These are phyloP conservation scores for Fusarium sp. DNA, from an alignment of 2,329 filamentous ascomycete species.

Conservation along the genomic window DNA sequence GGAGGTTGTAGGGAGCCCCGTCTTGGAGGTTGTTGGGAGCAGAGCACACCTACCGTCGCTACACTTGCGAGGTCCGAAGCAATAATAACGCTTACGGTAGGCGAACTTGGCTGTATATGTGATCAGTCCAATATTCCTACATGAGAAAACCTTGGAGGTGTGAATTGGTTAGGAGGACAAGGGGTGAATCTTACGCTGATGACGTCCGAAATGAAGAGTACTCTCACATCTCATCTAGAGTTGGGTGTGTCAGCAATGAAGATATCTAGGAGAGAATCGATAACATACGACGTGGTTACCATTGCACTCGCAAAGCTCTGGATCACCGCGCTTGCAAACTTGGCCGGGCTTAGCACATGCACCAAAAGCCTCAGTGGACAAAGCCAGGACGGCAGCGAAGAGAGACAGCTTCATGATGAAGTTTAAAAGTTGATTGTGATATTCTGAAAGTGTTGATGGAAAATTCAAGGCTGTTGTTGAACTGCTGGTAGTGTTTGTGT, in stretches of 20 bases:
- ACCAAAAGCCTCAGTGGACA: slow-evolving; percentile 1
- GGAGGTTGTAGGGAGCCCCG: too few relatives aligned
- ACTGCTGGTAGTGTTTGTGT: too few relatives aligned
- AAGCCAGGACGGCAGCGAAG: background rate
- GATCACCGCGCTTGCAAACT: slow-evolving; percentile 2
- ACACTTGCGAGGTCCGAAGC: background rate
- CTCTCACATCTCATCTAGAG: background rate
- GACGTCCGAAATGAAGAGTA: background rate
- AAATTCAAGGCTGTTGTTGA: too few relatives aligned
- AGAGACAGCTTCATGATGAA: slow-evolving; percentile 8
- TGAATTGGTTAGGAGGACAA: too few relatives aligned
- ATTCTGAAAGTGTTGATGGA: too few relatives aligned
- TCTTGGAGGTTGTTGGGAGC: too few relatives aligned
- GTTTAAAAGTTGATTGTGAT: accelerated
- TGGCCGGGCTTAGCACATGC: slow-evolving; percentile 6
- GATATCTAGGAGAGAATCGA: accelerated
- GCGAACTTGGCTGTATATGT: background rate
- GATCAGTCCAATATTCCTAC: background rate
- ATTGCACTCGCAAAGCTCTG: slow-evolving; percentile 3
- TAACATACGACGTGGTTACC: background rate
- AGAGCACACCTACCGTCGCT: background rate
- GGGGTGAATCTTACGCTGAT: background rate
- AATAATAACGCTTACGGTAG: background rate
- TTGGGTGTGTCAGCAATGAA: background rate
- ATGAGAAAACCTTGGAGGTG: too few relatives aligned